Conservation (phyloP, 2,329 filamentous ascomycete genomes). For the Trichoderma breve region DNA sequence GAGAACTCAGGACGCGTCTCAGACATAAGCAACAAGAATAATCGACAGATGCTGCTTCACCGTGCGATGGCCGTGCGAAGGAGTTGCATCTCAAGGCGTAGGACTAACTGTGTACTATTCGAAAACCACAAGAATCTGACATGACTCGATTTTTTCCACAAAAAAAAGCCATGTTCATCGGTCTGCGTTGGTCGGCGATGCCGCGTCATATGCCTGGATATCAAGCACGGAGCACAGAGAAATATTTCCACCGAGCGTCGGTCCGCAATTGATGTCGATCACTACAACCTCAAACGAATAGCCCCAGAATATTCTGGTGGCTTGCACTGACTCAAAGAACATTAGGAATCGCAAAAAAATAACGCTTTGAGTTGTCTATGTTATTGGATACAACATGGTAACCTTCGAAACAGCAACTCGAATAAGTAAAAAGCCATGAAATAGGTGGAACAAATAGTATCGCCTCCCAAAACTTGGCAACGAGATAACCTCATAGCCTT, state of each 20-base stretch:
- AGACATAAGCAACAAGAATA: neutral
- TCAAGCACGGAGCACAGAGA: neutral
- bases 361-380: neutral
- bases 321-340: neutral
- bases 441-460: neutral
- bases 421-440: neutral
- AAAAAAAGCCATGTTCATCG: neutral
- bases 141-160: neutral
- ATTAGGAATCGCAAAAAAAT: neutral
- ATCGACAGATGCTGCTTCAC: neutral
- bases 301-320: neutral
- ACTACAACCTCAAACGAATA: neutral
- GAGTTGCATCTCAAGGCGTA: neutral
- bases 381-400: neutral
- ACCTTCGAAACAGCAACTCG: neutral
- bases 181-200: neutral
- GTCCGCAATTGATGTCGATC: conserved; percentile 11
- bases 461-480: neutral
- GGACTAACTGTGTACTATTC: neutral
- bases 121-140: neutral
- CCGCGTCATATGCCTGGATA: neutral
- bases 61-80: neutral
- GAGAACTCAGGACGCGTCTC: neutral
- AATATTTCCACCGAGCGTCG: conserved; percentile 2
- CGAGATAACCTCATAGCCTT: neutral